These are phyloP conservation scores for Cryphonectria naterciae DNA, from an alignment of 2,329 filamentous ascomycete species.

Conservation along the genomic window DNA sequence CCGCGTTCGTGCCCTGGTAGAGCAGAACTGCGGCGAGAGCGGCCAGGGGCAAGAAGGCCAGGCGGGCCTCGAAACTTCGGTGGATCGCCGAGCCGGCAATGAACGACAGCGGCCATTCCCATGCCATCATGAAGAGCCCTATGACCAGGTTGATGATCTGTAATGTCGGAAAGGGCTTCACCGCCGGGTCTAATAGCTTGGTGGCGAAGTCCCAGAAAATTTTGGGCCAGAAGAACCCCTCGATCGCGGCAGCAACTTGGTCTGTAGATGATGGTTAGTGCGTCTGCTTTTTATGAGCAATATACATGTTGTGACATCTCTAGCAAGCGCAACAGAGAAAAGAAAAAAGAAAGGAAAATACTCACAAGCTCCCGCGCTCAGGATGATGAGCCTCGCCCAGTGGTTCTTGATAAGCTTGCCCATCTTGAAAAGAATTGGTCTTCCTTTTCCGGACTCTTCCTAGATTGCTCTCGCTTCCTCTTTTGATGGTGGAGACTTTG, in stretches of 20 bases:
- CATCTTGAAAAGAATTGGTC: conserved; percentile 60
- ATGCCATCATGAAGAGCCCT: conserved; percentile 76
- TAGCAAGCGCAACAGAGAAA: conserved; percentile 27
- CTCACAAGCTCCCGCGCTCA: conserved; percentile 80
- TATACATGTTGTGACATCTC: neutral
- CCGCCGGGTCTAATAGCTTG: conserved; percentile 81
- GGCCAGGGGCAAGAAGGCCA: conserved; percentile 80
- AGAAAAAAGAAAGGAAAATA: conserved; percentile 25
- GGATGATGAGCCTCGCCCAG: conserved; percentile 91
- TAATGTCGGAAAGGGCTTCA: conserved; percentile 84
- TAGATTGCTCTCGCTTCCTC: conserved; percentile 22
- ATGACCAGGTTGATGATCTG: conserved; percentile 89
- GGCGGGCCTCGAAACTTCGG: conserved; percentile 82
- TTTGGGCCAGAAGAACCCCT: conserved; percentile 98
- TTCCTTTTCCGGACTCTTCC: conserved; percentile 29
- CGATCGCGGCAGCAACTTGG: conserved; percentile 80
- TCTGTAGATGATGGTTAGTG: conserved; percentile 55
- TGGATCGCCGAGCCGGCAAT: conserved; percentile 80
- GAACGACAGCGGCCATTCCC: conserved; percentile 86
- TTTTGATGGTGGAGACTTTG: conserved; percentile 3
- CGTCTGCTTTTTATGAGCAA: neutral
- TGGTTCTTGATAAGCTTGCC: conserved; percentile 99
- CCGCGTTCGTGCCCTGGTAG: conserved; percentile 92
- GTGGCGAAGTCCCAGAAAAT: conserved; percentile 98
- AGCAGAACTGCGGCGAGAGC: conserved; percentile 75